Evolutionary conservation across 228 moss, liverwort and hornwort genomes (phyloP).

Genomic region (Sphagnum fallax): DNA sequence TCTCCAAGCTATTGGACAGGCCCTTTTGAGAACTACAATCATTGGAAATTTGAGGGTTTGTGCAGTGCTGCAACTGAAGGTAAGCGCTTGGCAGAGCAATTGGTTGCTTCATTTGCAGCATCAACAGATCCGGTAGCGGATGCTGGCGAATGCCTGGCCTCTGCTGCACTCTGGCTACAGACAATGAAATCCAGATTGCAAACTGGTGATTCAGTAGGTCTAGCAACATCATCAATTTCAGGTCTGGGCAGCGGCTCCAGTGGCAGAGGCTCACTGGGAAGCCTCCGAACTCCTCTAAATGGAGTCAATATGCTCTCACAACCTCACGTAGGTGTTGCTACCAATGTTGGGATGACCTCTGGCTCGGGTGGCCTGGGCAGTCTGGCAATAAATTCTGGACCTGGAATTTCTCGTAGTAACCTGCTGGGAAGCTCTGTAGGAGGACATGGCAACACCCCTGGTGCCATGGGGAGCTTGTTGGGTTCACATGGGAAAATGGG

Average conservation of each 20-base stretch:
- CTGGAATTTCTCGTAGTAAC: conserved; percentile 54
- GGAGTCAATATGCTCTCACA: conserved; percentile 40
- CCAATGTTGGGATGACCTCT: conserved; percentile 38
- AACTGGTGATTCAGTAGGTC: conserved; percentile 64
- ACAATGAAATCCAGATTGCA: conserved; percentile 98
- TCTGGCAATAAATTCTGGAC: conserved; percentile 65
- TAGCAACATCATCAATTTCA: conserved; percentile 38
- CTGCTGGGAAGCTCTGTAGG: conserved; percentile 63
- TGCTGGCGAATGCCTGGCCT: conserved; percentile 95
- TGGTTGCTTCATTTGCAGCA: conserved; percentile 96
- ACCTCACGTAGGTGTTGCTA: conserved; percentile 28
- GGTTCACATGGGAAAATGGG: conserved; percentile 58
- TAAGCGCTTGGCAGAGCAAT: conserved; percentile 89
- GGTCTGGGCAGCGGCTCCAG: conserved; percentile 27
- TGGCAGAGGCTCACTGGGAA: conserved; percentile 17
- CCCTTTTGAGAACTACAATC: no score
- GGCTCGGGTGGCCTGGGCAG: conserved; percentile 69
- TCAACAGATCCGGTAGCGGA: conserved; percentile 94
- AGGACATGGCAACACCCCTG: conserved; percentile 45
- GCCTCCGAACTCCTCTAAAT: conserved; percentile 27
- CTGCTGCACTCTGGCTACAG: conserved; percentile 94
- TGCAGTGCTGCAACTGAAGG: conserved; percentile 98
- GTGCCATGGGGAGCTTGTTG: conserved; percentile 47
- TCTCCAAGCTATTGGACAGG: no score
- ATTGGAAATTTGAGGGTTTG: not conserved